Base-by-base conservation (phyloP, 2,329 filamentous ascomycete genomes). In the Pezicula rhizophila region DNA sequence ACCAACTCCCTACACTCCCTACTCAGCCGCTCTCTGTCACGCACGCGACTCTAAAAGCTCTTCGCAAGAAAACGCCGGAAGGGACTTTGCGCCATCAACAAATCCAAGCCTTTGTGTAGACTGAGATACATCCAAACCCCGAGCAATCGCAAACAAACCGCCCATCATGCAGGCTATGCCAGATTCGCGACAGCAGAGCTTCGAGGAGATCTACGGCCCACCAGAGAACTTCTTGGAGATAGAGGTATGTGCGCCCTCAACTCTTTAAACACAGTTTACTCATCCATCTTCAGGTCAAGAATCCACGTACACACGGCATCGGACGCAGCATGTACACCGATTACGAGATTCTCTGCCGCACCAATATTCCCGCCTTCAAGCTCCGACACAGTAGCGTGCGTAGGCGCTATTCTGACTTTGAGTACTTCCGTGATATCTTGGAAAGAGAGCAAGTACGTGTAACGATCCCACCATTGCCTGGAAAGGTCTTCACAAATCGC, bases 151-250 rank as follows among this genome's bases (percentile, higher is more conserved):
- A 12, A 50, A 44, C 49, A 40, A 43, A 47, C 51, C 45, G 44
- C 53, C 55, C 50, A 58, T 47, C 63, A 76, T 85, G 74, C 79
- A 82, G 70, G 77, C 80, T 54, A 80, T 85, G 73, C 81, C 81
- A 42, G 81, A 84, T 65, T 82, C 87, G 59, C 87, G 91, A 63
- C 83, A 88, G 71, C 93, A 99, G 76, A 93, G 87, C 65, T 97
- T 96, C 66, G 93, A 99, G 72, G 93, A 99, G 78, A 96, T 97
- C 68, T 99, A 99, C 70, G 93, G 91, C 12, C 89, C 92, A 42
- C 93, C 93, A 5, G 93, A 99, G 77, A 99, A 99, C 76, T 96
- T 97, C 67, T 80, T 99, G 47, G 93, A 99, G 76, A 96, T 99
- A 56, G 93, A 99, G 78, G 91, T 93, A 68, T 11, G 44, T 20